Percentiles rank a stretch among this genome's conserved stretches.
Conservation (phyloP, 768 basidiomycete genomes). For the Pleurotus cornucopiae region DNA sequence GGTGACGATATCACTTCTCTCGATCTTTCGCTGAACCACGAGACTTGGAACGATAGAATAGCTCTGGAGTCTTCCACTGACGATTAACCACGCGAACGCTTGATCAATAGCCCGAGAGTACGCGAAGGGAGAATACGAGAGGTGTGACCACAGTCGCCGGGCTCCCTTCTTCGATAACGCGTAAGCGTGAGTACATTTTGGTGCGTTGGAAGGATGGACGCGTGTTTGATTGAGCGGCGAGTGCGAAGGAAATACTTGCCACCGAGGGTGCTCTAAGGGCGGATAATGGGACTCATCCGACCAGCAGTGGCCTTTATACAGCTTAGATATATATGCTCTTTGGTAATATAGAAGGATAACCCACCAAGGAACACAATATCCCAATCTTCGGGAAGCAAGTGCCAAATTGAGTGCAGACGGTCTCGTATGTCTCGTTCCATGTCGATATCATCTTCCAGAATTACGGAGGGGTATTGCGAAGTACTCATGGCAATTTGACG, state of each 20-base stretch:
- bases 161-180: constrained; percentile 58
- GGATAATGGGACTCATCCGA: constrained; percentile 57
- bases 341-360: constrained; percentile 9
- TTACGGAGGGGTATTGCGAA: constrained; percentile 35
- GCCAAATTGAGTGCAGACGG: constrained; percentile 44
- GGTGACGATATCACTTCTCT: constrained; percentile 49
- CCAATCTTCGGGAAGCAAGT: constrained; percentile 54
- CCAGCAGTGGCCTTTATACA: constrained; percentile 68
- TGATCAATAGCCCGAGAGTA: constrained; percentile 78
- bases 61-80: constrained; percentile 47
- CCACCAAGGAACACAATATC: constrained; percentile 71
- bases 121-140: constrained; percentile 63
- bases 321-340: not conserved
- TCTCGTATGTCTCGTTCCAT: constrained; percentile 60
- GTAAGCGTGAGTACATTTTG: constrained; percentile 76
- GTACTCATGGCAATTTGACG: constrained; percentile 32
- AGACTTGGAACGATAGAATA: constrained; percentile 69
- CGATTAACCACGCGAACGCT: constrained; percentile 64
- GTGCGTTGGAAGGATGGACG: constrained; percentile 55
- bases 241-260: not conserved
- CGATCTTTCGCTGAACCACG: constrained; percentile 59
- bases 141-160: constrained; percentile 51
- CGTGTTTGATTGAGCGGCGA: constrained; percentile 13
- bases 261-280: constrained; percentile 21
- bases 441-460: constrained; percentile 80